These are phyloP conservation scores for Blastobotrys americana DNA, from an alignment of 805 yeast genomes.

Conservation along the genomic window DNA sequence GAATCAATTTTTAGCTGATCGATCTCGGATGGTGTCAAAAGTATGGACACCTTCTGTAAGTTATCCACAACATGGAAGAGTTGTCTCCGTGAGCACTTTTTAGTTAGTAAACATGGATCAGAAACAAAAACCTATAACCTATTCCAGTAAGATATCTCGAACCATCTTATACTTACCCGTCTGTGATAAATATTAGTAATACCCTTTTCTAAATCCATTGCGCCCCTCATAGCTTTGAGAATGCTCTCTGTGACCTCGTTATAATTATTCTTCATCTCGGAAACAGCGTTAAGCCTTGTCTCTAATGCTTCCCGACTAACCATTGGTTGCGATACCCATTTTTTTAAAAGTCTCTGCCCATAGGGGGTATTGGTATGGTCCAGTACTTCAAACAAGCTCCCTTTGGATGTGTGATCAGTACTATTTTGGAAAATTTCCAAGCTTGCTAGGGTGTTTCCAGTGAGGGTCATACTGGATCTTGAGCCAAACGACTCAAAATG, in stretches of 20 bases:
- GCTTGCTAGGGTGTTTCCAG: constrained; percentile 58
- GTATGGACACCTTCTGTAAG: constrained; percentile 30
- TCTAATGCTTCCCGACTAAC: constrained; percentile 46
- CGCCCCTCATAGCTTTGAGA: constrained; percentile 24
- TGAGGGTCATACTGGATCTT: constrained; percentile 44
- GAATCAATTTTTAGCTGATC: constrained; percentile 24
- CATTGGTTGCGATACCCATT: constrained; percentile 76
- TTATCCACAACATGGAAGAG: constrained; percentile 46
- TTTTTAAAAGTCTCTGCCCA: constrained; percentile 58
- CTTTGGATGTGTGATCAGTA: constrained; percentile 49
- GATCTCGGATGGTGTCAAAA: constrained; percentile 24
- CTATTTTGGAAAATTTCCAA: constrained; percentile 68
- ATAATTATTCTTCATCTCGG: constrained; percentile 12
- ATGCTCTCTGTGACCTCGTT: constrained; percentile 26
- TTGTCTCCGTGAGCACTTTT: constrained; percentile 54
- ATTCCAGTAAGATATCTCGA: too few species aligned
- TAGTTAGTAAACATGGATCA: too few species aligned
- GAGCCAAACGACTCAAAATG: constrained; percentile 48
- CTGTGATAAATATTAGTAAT: constrained; percentile 55
- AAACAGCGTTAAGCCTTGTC: constrained; percentile 57
- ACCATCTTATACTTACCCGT: too few species aligned
- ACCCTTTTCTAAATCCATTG: constrained; percentile 52
- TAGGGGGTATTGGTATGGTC: constrained; percentile 74
- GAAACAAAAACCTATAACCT: too few species aligned
- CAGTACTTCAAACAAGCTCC: constrained; percentile 72